phyloP scores from a whole-genome alignment of 306 rosid genomes.

The Cicer arietinum region DNA sequence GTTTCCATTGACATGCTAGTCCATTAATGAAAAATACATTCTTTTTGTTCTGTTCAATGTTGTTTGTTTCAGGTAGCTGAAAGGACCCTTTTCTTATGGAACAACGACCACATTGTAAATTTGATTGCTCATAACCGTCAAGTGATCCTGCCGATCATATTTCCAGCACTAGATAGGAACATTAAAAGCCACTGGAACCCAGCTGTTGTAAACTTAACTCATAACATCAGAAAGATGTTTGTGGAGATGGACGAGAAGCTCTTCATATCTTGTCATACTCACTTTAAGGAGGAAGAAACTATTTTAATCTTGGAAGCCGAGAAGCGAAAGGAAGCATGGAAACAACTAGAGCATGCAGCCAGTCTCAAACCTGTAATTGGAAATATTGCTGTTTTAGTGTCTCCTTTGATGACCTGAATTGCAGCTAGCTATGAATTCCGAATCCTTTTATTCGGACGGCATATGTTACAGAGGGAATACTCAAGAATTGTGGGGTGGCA shows the following conservation, averaged over 20 bases:
- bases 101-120: constrained; percentile 81
- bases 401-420: constrained; percentile 58
- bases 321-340: constrained; percentile 87
- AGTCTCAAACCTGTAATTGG: constrained; percentile 77
- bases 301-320: constrained; percentile 52
- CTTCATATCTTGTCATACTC: constrained; percentile 66
- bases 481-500: constrained; percentile 32
- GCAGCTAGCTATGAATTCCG: constrained; percentile 50
- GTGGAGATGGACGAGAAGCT: constrained; percentile 91
- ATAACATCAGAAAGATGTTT: constrained; percentile 80
- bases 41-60: not conserved
- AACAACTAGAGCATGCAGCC: constrained; percentile 75
- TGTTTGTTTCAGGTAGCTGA: constrained; percentile 82
- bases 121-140: constrained; percentile 81
- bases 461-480: constrained; percentile 40
- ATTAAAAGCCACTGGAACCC: constrained; percentile 85
- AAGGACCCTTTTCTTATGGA: constrained; percentile 96
- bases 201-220: constrained; percentile 79
- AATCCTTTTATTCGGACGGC: constrained; percentile 12
- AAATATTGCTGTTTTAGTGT: constrained; percentile 82
- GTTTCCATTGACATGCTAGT: constrained; percentile 28
- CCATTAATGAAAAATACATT: constrained; percentile 8
- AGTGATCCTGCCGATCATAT: constrained; percentile 75
- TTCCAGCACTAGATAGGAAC: constrained; percentile 83
- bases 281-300: constrained; percentile 73